Percentiles rank a stretch among this genome's conserved stretches.
These are phyloP conservation scores for Rhizodiscina lignyota DNA, from an alignment of 495 filamentous ascomycete genomes.

Conservation along the genomic window DNA sequence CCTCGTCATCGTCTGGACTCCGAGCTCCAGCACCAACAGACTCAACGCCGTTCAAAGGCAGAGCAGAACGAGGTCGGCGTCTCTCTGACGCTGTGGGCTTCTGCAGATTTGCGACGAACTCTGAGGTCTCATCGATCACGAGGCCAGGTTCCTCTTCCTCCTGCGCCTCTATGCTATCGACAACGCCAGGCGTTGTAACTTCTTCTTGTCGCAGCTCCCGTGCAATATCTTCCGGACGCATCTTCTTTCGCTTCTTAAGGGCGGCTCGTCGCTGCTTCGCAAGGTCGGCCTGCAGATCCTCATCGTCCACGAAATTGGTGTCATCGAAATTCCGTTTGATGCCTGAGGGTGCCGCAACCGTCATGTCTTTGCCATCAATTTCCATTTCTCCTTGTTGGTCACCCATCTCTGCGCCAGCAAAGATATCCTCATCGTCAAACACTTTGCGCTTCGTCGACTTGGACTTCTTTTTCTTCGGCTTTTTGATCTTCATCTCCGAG, in stretches of 20 bases:
- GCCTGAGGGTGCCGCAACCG: conserved; percentile 45
- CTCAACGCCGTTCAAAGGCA: no score
- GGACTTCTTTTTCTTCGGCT: conserved; percentile 84
- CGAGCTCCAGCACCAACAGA: conserved; percentile 39
- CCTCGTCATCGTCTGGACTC: conserved; percentile 37
- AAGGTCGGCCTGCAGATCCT: conserved; percentile 75
- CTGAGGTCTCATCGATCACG: conserved; percentile 84
- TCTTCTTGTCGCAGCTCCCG: conserved; percentile 64
- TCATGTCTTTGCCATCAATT: conserved; percentile 45
- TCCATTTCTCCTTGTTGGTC: conserved; percentile 7
- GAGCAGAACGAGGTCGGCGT: no score
- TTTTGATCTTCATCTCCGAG: conserved; percentile 74
- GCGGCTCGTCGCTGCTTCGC: conserved; percentile 64
- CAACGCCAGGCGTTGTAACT: conserved; percentile 29
- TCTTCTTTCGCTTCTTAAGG: conserved; percentile 78
- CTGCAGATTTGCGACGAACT: conserved; percentile 78
- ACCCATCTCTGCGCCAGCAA: conserved; percentile 32
- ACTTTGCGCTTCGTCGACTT: conserved; percentile 55
- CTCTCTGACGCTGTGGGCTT: conserved; percentile 24
- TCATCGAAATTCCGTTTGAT: conserved; percentile 47
- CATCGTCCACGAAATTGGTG: conserved; percentile 70
- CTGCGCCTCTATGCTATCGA: conserved; percentile 27
- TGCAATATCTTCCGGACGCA: conserved; percentile 71
- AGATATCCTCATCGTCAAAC: conserved; percentile 58
- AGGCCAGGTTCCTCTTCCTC: conserved; percentile 51